Base-by-base conservation (phyloP, 768 basidiomycete genomes). In the Sarcodon sp. region DNA sequence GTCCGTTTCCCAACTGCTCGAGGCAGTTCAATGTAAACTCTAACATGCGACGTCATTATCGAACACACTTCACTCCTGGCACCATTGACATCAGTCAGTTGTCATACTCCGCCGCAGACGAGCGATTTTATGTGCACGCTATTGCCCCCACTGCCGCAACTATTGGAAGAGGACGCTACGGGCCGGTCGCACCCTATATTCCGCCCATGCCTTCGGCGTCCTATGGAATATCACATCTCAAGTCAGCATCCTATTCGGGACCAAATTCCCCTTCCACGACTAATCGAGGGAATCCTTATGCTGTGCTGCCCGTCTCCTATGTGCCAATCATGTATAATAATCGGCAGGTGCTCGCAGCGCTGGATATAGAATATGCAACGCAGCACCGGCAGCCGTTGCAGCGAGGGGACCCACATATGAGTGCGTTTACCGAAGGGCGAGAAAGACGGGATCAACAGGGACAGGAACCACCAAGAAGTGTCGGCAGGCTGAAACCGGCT, bases 1-100 rank as follows among this genome's bases (percentile, higher is more conserved):
- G 86, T 55, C 81, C 83, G 4, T 83, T 69, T 69, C 81, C 79
- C 6, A 73, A 77, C 38, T 87, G 85, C 59, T 80, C 80, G 35
- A 73, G 83, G 33, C 76, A 81, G 50, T 88, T 88, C 64, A 87
- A 86, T 53, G 87, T 87, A 43, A 85, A 86, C 59, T 85, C 83
- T 0, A 89, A 88, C 60, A 88, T 87, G 86, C 73, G 86, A 32
- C 69, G 86, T 5, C 86, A 88, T 56, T 80, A 78, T 59, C 70
- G 83, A 41, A 87, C 83, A 59, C 84, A 87, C 51, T 54, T 57
- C 41, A 51, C 53, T 43, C 39, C 39, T 4, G 39, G 39, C 15
- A 27, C 39, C 3, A 16, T 41, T 27, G 39, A 41, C 39, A 15
- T 41, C 8, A 41, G 16, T 16, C 16, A 41, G 27, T 41, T 41